Evolutionary conservation across 2,329 filamentous ascomycete genomes (phyloP).

Genomic region (Aureobasidium mangrovei): DNA sequence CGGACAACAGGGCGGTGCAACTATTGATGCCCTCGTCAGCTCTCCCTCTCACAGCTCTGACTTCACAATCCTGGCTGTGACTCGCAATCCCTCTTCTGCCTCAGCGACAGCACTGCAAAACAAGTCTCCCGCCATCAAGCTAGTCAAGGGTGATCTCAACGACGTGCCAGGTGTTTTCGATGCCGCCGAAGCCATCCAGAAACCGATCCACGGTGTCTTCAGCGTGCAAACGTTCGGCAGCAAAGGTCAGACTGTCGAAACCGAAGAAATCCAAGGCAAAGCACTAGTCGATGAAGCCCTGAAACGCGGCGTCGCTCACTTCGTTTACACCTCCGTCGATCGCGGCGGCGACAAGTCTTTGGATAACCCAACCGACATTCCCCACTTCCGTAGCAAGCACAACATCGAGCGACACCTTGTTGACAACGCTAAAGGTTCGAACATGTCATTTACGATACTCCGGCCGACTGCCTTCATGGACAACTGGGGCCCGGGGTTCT

Average conservation of each 20-base stretch:
- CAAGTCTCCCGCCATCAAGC: constrained; percentile 40
- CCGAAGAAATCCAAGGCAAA: constrained; percentile 47
- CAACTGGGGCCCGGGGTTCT: constrained; percentile 42
- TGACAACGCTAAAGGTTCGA: constrained; percentile 32
- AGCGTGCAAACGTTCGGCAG: constrained; percentile 45
- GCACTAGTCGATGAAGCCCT: constrained; percentile 48
- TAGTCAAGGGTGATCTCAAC: constrained; percentile 52
- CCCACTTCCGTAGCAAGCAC: constrained; percentile 54
- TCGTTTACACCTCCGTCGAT: constrained; percentile 56
- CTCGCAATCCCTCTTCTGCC: constrained; percentile 45
- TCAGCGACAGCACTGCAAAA: constrained; percentile 42
- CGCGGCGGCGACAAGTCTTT: constrained; percentile 50
- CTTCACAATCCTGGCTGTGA: constrained; percentile 51
- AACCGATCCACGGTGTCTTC: constrained; percentile 46
- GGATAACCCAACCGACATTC: constrained; percentile 46
- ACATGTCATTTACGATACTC: constrained; percentile 53
- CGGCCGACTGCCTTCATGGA: constrained; percentile 57
- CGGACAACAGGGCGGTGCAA: constrained; percentile 39
- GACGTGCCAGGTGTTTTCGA: constrained; percentile 43
- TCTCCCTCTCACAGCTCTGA: constrained; percentile 25
- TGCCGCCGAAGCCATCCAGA: constrained; percentile 18
- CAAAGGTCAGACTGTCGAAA: constrained; percentile 30
- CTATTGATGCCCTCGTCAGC: constrained; percentile 34
- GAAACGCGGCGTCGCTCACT: constrained; percentile 45
- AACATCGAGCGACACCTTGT: constrained; percentile 55